These are phyloP conservation scores for Hypoxylon cercidicola DNA, from an alignment of 495 filamentous ascomycete species.

Conservation along the genomic window DNA sequence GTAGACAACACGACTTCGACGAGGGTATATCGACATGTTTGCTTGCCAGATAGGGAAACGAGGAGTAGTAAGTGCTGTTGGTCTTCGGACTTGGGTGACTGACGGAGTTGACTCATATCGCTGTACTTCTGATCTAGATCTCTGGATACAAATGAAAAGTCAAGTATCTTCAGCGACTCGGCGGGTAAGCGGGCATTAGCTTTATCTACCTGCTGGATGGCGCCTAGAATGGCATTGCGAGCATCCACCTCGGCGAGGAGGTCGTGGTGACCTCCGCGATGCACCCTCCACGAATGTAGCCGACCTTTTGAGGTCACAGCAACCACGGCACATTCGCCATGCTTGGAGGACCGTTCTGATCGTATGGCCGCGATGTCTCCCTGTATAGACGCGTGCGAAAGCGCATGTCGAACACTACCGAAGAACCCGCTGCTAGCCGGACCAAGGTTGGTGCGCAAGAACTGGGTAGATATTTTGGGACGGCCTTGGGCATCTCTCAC, in stretches of 20 bases:
- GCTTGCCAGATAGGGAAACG: slow-evolving; percentile 47
- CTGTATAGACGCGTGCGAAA: slow-evolving; percentile 71
- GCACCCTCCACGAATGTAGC: slow-evolving; percentile 86
- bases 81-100: slow-evolving; percentile 52
- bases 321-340: slow-evolving; percentile 86
- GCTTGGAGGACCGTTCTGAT: slow-evolving; percentile 71
- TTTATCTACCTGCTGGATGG: slow-evolving; percentile 48
- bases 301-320: slow-evolving; percentile 77
- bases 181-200: slow-evolving; percentile 31
- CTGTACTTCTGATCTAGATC: slow-evolving; percentile 54
- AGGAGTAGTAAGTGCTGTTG: slow-evolving; percentile 59
- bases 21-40: slow-evolving; percentile 52
- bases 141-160: slow-evolving; percentile 59
- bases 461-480: slow-evolving; percentile 77
- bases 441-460: slow-evolving; percentile 70
- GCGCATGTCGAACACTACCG: slow-evolving; percentile 76
- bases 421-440: slow-evolving; percentile 70
- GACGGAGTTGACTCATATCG: slow-evolving; percentile 54
- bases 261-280: slow-evolving; percentile 78
- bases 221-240: slow-evolving; percentile 47
- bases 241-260: slow-evolving; percentile 59
- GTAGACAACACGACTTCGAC: slow-evolving; percentile 56
- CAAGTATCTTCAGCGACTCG: slow-evolving; percentile 60
- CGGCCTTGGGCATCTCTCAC: slow-evolving; percentile 87
- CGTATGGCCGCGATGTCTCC: slow-evolving; percentile 82